phyloP scores from a whole-genome alignment of 2,329 filamentous ascomycete genomes.

The Neopestalotiopsis sp. region DNA sequence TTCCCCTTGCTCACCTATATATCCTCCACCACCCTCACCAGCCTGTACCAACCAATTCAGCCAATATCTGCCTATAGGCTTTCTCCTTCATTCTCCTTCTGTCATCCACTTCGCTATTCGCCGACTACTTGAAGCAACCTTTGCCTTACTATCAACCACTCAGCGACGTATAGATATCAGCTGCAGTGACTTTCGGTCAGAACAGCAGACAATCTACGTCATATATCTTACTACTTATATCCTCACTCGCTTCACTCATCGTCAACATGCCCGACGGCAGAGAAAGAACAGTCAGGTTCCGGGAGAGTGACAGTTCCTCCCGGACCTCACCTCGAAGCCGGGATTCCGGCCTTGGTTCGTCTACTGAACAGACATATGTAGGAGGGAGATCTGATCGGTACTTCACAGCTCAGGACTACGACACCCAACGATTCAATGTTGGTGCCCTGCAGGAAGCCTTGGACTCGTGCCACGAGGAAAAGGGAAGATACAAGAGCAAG shows the following conservation, averaged over 20 bases:
- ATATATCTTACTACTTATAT: not conserved
- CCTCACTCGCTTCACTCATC: not conserved
- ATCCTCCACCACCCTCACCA: slow-evolving; percentile 15
- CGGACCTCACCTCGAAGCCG: slow-evolving; percentile 11
- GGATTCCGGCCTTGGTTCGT: slow-evolving; percentile 36
- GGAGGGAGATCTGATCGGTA: slow-evolving; percentile 31
- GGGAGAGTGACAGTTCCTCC: slow-evolving; percentile 1
- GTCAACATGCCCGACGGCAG: slow-evolving; percentile 9
- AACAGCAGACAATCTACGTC: slow-evolving; percentile 13
- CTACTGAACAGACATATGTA: slow-evolving; percentile 36
- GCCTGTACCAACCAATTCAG: not conserved
- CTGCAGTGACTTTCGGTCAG: slow-evolving; percentile 11
- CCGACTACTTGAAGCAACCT: not conserved
- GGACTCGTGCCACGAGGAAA: slow-evolving; percentile 24
- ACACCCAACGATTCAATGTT: slow-evolving; percentile 29
- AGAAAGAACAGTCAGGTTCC: slow-evolving; percentile 15
- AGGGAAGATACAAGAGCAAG: slow-evolving; percentile 31
- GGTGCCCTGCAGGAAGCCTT: slow-evolving; percentile 34
- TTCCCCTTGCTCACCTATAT: slow-evolving; percentile 19
- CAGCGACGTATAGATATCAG: slow-evolving; percentile 4
- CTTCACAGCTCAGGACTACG: slow-evolving; percentile 28
- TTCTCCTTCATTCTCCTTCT: not conserved
- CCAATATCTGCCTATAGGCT: slow-evolving; percentile 17
- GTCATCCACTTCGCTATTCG: slow-evolving; percentile 1
- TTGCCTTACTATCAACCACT: not conserved